Percentiles rank a stretch among this genome's conserved stretches.
Evolutionary conservation across 2,329 filamentous ascomycete species (phyloP).

Genomic region (Nothopassalora personata): DNA sequence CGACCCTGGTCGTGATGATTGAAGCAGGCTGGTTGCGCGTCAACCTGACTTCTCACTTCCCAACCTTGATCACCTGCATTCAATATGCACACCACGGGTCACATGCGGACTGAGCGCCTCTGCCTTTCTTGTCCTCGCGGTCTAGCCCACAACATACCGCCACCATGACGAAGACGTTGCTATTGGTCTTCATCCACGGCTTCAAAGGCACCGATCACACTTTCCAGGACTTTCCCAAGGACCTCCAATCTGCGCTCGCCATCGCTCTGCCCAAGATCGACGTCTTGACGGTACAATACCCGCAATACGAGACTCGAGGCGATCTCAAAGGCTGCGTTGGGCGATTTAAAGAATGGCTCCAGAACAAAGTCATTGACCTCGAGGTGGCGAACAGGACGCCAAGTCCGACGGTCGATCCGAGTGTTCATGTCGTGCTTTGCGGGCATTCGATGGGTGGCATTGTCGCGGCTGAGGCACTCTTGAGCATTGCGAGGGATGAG

Average conservation of each 20-base stretch:
- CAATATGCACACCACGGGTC: not conserved
- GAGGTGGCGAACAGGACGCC: slow-evolving; percentile 77
- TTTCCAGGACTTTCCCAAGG: slow-evolving; percentile 69
- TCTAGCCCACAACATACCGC: not conserved
- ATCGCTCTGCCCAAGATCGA: slow-evolving; percentile 63
- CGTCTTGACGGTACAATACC: slow-evolving; percentile 66
- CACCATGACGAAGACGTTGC: slow-evolving; percentile 62
- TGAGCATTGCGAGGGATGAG: slow-evolving; percentile 66
- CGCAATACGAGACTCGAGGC: slow-evolving; percentile 75
- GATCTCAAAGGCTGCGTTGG: slow-evolving; percentile 66
- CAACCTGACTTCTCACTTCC: not conserved
- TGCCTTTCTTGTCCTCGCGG: not conserved
- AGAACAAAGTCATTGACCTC: slow-evolving; percentile 88
- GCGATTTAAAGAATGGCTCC: slow-evolving; percentile 74
- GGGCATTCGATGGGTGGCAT: slow-evolving; percentile 91
- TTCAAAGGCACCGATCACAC: slow-evolving; percentile 82
- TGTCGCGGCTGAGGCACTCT: slow-evolving; percentile 81
- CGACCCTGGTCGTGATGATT: not conserved
- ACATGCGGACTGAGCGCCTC: not conserved
- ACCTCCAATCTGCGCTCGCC: slow-evolving; percentile 61
- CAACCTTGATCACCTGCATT: not conserved
- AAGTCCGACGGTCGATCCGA: slow-evolving; percentile 80
- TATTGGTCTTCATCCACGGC: slow-evolving; percentile 81
- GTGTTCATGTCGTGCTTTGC: slow-evolving; percentile 72
- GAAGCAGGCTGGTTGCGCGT: not conserved